Evolutionary conservation across 2,329 filamentous ascomycete species (phyloP).

Genomic region (Colletotrichum lindemuthianum): DNA sequence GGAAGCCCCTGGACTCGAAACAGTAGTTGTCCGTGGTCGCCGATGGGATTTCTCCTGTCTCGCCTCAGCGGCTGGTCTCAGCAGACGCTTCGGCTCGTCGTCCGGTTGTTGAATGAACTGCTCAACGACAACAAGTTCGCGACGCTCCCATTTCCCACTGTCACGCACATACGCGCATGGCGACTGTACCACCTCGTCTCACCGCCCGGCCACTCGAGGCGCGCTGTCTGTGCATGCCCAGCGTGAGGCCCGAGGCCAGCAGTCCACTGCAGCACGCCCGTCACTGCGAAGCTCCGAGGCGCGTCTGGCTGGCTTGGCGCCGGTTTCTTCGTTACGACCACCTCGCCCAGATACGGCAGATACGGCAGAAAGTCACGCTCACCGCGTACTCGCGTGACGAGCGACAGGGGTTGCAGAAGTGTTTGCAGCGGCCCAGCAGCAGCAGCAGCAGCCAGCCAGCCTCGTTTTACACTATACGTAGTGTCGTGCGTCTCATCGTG

Average conservation of each 20-base stretch:
- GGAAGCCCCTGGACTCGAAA: constrained; percentile 6
- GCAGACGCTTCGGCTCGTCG: not conserved
- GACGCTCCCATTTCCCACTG: not conserved
- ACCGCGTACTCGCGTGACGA: constrained; percentile 24
- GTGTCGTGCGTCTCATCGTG: constrained; percentile 9
- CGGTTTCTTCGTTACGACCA: constrained; percentile 15
- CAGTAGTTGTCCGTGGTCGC: constrained; percentile 9
- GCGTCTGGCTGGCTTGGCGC: constrained; percentile 30
- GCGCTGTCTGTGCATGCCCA: constrained; percentile 15
- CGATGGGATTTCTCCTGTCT: not conserved
- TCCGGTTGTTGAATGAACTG: not conserved
- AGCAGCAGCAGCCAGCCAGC: constrained; percentile 1
- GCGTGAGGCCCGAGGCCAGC: not conserved
- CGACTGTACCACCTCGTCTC: constrained; percentile 27
- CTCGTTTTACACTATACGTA: constrained; percentile 13
- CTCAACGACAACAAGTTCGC: not conserved
- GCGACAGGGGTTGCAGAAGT: constrained; percentile 15
- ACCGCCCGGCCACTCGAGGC: constrained; percentile 9
- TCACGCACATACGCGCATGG: constrained; percentile 8
- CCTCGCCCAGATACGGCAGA: constrained; percentile 7
- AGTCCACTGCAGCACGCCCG: not conserved
- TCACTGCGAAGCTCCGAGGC: constrained; percentile 26
- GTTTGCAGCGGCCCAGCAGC: constrained; percentile 22
- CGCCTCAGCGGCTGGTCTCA: not conserved
- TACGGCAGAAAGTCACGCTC: constrained; percentile 20